Base-by-base conservation (phyloP, 441 rosid genomes). In the Populus hybrid region DNA sequence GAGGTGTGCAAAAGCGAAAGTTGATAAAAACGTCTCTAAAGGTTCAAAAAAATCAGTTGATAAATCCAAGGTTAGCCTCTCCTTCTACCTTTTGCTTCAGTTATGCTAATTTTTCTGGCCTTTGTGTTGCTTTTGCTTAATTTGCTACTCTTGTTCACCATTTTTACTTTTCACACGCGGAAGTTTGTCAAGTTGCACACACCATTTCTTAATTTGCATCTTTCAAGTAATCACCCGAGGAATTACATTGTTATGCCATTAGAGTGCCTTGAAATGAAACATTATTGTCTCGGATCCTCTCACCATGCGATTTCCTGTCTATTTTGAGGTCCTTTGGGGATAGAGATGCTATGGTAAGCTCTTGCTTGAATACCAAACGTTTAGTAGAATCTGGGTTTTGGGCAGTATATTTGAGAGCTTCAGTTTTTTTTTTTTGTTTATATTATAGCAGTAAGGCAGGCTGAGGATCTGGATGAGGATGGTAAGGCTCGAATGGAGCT, bases 1-100 rank as follows among this genome's bases (percentile, higher is more conserved):
- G 66, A 81, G 94, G 73, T 89, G 94, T 71, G 67, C 67, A 7
- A 84, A 81, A 42, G 86, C 75, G 72, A 63, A 64, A 53, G 80
- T 70, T 66, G 80, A 76, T 66, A 70, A 61, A 45, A 84, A 82
- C 71, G 45, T 78, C 28, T 21, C 79, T 18, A 87, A 82, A 73
- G 65, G 21, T 38, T 76, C 76, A 56, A 83, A 82, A 64, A 38
- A 38, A 9, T 38, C 42, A 38, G 42, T 2, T 9, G 42, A 38
- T 38, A 38, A 38, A 38, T 76, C 84, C 6, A 88, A 86, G 86
- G 90, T 85, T 64, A n/a, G 76, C 63, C 7, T 75, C 18, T 23
- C 64, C 10, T 68, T 74, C 38, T 3, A 2, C 33, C 20, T 63
- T 61, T 42, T 40, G n/a, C 24, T 1, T 56, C 35, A 6, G 7